Evolutionary conservation across 345 rosid genomes (phyloP).

Genomic region (Syzygium oleosum): DNA sequence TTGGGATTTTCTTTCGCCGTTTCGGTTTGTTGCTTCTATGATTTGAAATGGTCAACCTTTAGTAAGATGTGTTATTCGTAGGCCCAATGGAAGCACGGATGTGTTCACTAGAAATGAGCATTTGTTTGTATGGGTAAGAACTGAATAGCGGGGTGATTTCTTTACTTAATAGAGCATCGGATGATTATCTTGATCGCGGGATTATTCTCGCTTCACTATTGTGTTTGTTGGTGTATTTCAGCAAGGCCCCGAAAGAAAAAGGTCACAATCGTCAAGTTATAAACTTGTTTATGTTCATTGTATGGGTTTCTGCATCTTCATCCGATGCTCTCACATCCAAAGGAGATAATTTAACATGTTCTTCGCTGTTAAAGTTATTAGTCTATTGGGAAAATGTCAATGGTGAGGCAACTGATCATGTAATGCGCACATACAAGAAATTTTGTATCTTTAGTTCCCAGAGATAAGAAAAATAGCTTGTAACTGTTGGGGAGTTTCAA

Average conservation of each 20-base stretch:
- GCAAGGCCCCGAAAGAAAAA: background rate
- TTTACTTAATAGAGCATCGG: background rate
- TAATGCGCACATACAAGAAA: background rate
- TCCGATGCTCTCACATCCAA: background rate
- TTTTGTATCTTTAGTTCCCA: background rate
- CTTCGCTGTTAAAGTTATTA: background rate
- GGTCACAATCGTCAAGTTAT: background rate
- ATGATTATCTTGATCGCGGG: background rate
- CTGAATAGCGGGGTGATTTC: background rate
- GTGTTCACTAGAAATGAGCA: background rate
- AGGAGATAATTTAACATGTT: background rate
- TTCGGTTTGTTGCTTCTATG: background rate
- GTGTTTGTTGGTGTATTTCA: background rate
- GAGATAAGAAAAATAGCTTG: background rate
- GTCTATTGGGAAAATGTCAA: background rate
- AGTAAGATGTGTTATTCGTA: background rate
- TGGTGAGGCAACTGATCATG: background rate
- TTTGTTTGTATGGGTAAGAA: background rate
- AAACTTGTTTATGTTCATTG: background rate
- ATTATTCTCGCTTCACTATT: background rate
- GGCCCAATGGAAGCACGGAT: background rate
- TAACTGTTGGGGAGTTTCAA: background rate
- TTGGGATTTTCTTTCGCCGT: background rate
- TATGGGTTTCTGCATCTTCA: background rate
- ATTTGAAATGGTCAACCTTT: background rate